These are phyloP conservation scores for Pseudogymnoascus sp. DNA, from an alignment of 2,329 filamentous ascomycete species.

Conservation along the genomic window DNA sequence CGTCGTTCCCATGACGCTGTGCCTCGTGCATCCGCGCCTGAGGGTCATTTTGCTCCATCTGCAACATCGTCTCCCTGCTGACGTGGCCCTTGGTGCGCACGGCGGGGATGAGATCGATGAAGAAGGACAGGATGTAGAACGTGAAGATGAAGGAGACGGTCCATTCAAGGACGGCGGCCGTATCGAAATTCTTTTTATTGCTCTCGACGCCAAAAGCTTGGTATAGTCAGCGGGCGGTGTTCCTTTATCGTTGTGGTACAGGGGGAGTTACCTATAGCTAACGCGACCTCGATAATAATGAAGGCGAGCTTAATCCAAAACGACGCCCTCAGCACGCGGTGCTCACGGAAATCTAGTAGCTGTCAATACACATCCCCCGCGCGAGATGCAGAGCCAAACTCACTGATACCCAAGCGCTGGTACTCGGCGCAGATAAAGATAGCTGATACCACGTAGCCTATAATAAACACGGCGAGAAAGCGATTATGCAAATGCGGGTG, in stretches of 20 bases:
- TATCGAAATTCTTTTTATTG: neutral
- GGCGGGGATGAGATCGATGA: slow-evolving; percentile 78
- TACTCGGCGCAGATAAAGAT: slow-evolving; percentile 89
- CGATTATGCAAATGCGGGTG: slow-evolving; percentile 62
- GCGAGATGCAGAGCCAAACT: slow-evolving; percentile 22
- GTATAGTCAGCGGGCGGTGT: neutral
- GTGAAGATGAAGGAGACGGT: slow-evolving; percentile 75
- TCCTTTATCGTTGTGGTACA: neutral
- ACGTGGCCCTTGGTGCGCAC: slow-evolving; percentile 14
- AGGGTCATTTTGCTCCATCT: slow-evolving; percentile 24
- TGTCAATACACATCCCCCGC: neutral
- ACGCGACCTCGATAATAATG: slow-evolving; percentile 66
- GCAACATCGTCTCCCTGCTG: slow-evolving; percentile 19
- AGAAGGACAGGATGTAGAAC: slow-evolving; percentile 80
- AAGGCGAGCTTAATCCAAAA: slow-evolving; percentile 87
- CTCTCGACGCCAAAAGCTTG: neutral
- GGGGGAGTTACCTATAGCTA: slow-evolving; percentile 47
- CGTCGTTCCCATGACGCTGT: neutral
- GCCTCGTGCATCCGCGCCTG: neutral
- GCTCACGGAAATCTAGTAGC: slow-evolving; percentile 59
- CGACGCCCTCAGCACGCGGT: slow-evolving; percentile 63
- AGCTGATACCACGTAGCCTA: slow-evolving; percentile 75
- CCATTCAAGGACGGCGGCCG: slow-evolving; percentile 48
- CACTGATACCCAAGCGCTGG: slow-evolving; percentile 69
- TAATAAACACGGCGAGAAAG: slow-evolving; percentile 78